phyloP scores from a whole-genome alignment of 805 yeast genomes.

The Blastobotrys muscicola region DNA sequence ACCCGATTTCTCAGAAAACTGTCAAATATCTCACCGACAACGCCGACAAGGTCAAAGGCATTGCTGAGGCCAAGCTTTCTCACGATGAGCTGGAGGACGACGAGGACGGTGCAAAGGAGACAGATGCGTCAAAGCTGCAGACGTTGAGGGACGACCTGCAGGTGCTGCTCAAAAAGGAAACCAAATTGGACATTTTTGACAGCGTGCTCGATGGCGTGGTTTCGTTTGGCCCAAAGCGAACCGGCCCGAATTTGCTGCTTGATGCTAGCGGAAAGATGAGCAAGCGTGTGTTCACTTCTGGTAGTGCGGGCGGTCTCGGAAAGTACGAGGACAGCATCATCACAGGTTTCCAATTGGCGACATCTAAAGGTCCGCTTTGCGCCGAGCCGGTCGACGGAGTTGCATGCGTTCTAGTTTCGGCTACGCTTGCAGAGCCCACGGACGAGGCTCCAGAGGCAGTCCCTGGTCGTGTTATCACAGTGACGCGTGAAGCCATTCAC shows the following conservation, averaged over 20 bases:
- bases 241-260: conserved; percentile 66
- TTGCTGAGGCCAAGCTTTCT: conserved; percentile 23
- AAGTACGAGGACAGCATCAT: conserved; percentile 53
- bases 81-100: conserved; percentile 16
- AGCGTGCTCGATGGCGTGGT: conserved; percentile 33
- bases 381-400: conserved; percentile 84
- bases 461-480: conserved; percentile 68
- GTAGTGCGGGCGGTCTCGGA: conserved; percentile 1
- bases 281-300: conserved; percentile 26
- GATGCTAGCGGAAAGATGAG: conserved; percentile 37
- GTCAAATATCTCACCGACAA: conserved; percentile 41
- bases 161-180: not conserved
- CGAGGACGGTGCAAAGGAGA: conserved; percentile 16
- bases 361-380: conserved; percentile 77
- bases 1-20: conserved; percentile 47
- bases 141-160: conserved; percentile 19
- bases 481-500: conserved; percentile 65
- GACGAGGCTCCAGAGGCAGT: conserved; percentile 29
- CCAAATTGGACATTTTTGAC: conserved; percentile 1
- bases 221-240: conserved; percentile 67
- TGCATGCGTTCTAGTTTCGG: conserved; percentile 38
- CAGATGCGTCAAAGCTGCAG: conserved; percentile 13
- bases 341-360: conserved; percentile 80
- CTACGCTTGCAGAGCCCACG: conserved; percentile 8
- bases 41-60: conserved; percentile 34